Evolutionary conservation across 2,329 filamentous ascomycete genomes (phyloP).

Genomic region (Didymella sp.): DNA sequence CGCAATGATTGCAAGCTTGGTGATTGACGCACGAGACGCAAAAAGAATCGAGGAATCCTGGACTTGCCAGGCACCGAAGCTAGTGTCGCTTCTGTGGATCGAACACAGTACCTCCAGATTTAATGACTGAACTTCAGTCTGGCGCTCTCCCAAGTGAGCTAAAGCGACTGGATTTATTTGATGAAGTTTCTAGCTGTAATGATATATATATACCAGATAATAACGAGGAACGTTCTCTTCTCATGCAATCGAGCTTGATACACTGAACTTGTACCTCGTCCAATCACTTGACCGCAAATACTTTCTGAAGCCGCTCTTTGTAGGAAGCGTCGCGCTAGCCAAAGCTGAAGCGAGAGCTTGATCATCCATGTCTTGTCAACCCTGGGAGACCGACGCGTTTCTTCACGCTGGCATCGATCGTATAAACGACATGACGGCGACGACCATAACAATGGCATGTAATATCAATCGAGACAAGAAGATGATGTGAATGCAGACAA

Average conservation of each 20-base stretch:
- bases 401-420: neutral
- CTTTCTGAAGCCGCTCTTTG: neutral
- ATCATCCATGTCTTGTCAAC: neutral
- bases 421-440: neutral
- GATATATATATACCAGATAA: neutral
- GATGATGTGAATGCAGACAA: neutral
- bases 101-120: slow-evolving; percentile 44
- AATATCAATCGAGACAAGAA: neutral
- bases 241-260: too few relatives aligned
- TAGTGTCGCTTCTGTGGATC: slow-evolving; percentile 41
- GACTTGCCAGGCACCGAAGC: slow-evolving; percentile 17
- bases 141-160: slow-evolving; percentile 44
- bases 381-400: neutral
- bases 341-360: neutral
- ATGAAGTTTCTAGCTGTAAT: neutral
- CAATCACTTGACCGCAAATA: too few relatives aligned
- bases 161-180: slow-evolving; percentile 33
- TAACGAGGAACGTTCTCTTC: too few relatives aligned
- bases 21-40: neutral
- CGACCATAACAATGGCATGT: too few relatives aligned
- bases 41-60: slow-evolving; percentile 20
- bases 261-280: too few relatives aligned
- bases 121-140: slow-evolving; percentile 43
- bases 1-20: too few relatives aligned
- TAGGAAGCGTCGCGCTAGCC: neutral